Evolutionary conservation across 2,329 filamentous ascomycete species (phyloP), one percentile per base, ranked within the genome.

Genomic region (Neurospora sp.): DNA sequence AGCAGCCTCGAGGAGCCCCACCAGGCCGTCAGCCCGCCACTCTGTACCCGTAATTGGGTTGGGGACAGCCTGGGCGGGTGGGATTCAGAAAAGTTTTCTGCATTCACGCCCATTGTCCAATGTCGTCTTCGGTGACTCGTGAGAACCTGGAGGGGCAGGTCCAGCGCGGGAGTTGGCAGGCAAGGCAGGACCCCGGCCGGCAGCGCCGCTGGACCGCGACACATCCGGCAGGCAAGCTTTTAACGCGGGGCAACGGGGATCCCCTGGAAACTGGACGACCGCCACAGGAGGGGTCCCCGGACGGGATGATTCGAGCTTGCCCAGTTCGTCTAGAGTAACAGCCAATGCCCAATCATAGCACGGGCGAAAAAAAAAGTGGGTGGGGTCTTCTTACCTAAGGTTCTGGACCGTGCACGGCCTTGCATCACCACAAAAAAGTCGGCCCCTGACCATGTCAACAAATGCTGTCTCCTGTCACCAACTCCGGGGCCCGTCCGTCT

Each of bases 311-410:
- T 62, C 8, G 17, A 62, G 52, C 23, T 33, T 62, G 28, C 67
- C n/a, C 19, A 72, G 68, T 70, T 69, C 70, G 70, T 52, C 66
- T 66, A 67, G 71, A 68, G 69, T 71, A 70, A 70, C 5, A 66
- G 33, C 41, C 43, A 72, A 66, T 68, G 69, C 39, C 74, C 74
- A 75, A 75, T 74, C 68, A 75, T 12, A 33, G 17, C 70, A 62
- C 52, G 8, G 28, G 8, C 4, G 15, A 10, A 10, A 6, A 23
- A 23, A 62, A 62, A 52, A 52, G 10, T 52, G 43, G 67, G 71
- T 71, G 71, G 72, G 72, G 62, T 67, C 36, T 43, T n/a, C 8
- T 46, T 46, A 46, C 19, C 10, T 36, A 46, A 62, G 52, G 28
- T 8, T 28, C 28, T n/a, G 52, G 23, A 62, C 8, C 23, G 52